These are phyloP conservation scores for Apiospora arundinis DNA, from an alignment of 2,329 filamentous ascomycete species.

Conservation along the genomic window DNA sequence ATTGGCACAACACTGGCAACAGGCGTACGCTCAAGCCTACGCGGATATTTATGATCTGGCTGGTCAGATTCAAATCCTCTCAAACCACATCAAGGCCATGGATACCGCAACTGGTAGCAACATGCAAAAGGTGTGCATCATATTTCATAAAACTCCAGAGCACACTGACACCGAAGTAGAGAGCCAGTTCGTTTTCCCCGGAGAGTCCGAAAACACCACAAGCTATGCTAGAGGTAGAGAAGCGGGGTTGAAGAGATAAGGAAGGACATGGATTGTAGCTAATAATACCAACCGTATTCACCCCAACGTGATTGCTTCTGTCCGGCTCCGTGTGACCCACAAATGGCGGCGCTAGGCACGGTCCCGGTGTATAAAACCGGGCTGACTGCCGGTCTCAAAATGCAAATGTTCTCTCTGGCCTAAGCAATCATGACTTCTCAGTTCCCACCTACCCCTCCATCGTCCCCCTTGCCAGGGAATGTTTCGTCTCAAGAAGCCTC, in stretches of 20 bases:
- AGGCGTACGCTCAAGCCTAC: neutral
- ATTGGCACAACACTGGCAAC: neutral
- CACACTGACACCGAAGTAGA: neutral
- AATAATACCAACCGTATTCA: neutral
- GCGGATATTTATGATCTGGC: neutral
- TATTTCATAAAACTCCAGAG: neutral
- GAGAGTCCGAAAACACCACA: neutral
- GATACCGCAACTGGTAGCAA: neutral
- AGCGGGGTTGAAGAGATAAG: neutral
- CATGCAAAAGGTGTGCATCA: neutral
- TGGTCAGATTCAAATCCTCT: neutral
- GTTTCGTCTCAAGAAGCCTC: neutral
- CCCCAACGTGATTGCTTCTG: neutral
- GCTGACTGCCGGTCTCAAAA: neutral
- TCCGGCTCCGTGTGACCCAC: neutral
- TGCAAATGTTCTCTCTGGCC: neutral
- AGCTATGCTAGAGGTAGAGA: neutral
- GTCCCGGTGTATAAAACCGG: neutral
- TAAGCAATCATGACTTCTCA: neutral
- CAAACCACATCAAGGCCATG: neutral
- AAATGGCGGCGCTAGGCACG: neutral
- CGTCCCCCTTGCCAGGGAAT: neutral
- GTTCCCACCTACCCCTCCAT: neutral
- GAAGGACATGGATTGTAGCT: neutral
- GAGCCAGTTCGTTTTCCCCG: neutral